Evolutionary conservation across 768 basidiomycete species (phyloP).

Genomic region (Serendipita vermifera): DNA sequence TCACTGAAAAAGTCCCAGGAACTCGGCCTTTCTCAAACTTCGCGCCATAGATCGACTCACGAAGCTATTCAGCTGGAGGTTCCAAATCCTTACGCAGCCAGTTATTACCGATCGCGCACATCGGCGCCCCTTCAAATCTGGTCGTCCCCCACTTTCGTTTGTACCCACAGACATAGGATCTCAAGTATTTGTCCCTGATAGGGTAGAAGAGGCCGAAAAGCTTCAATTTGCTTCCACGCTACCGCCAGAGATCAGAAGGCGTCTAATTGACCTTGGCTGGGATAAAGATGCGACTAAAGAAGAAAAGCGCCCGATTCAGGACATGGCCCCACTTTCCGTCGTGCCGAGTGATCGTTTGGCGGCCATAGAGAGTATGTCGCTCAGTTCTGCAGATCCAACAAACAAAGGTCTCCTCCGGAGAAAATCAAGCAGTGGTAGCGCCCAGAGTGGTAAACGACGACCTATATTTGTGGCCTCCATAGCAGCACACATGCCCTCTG

Average conservation of each 20-base stretch:
- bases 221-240: slow-evolving; percentile 35
- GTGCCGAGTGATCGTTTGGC: slow-evolving; percentile 39
- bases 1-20: slow-evolving; percentile 18
- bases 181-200: slow-evolving; percentile 40
- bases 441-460: slow-evolving; percentile 38
- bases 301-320: slow-evolving; percentile 45
- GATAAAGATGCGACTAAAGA: slow-evolving; percentile 41
- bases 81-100: slow-evolving; percentile 51
- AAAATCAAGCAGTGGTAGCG: slow-evolving; percentile 36
- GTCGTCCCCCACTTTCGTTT: slow-evolving; percentile 60
- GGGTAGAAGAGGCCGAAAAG: slow-evolving; percentile 37
- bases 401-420: slow-evolving; percentile 32
- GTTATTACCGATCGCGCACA: slow-evolving; percentile 46
- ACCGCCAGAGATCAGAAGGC: slow-evolving; percentile 50
- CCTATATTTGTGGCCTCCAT: slow-evolving; percentile 56
- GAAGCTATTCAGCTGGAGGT: slow-evolving; percentile 51
- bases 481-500: slow-evolving; percentile 38
- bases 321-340: slow-evolving; percentile 48
- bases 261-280: slow-evolving; percentile 66
- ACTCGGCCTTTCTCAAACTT: slow-evolving; percentile 38
- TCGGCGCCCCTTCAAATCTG: slow-evolving; percentile 53
- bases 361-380: slow-evolving; percentile 18
- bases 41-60: slow-evolving; percentile 43
- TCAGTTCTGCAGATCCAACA: slow-evolving; percentile 18
- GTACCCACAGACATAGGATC: slow-evolving; percentile 66